Base-by-base conservation (phyloP, 345 rosid genomes). In the Rhizophora apiculata region DNA sequence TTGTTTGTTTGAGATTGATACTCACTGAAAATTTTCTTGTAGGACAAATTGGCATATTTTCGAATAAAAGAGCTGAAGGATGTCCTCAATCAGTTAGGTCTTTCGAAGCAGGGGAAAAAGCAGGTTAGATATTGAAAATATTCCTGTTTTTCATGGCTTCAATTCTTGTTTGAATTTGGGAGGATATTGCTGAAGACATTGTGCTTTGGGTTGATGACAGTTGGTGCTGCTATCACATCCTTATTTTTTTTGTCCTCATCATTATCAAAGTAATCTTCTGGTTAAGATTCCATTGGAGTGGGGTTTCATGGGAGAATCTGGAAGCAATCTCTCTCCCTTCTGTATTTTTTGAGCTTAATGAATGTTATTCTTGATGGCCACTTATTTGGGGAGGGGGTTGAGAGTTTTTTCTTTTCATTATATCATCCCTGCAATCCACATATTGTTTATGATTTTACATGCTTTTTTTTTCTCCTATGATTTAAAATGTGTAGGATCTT, bases 41-140 rank as follows among this genome's bases (percentile, higher is more conserved):
- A 95, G 99, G 96, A 90, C 10, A 90, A 92, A 57, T 78, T 95
- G 81, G 81, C 87, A 11, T 83, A 84, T 75, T 95, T 95, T 69
- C 89, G 99, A 66, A 89, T 95, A 69, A 95, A 86, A 78, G 99
- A 95, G 86, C 96, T 95, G 46, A 95, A 95, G 87, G 96, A 92
- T 85, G 94, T 90, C 70, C 86, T 95, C n/a, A 82, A 89, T 68
- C 89, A 85, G 64, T 77, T 95, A 57, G 92, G 96, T 67, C 96
- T 92, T 69, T 86, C 99, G 61, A 95, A 95, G 82, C 99, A 95
- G 78, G 99, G 99, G 67, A 92, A 87, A 85, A 95, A 92, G 74
- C 98, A 92, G 96, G 99, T 92, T 64, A 51, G 72, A 26, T 71
- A 27, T 7, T 4, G 37, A 39, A 46, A 22, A 54, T 60, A 19